Evolutionary conservation across 352 stramenopile species (phyloP), one percentile per base, ranked within the genome.

Genomic region (Phytopythium ostracodes): DNA sequence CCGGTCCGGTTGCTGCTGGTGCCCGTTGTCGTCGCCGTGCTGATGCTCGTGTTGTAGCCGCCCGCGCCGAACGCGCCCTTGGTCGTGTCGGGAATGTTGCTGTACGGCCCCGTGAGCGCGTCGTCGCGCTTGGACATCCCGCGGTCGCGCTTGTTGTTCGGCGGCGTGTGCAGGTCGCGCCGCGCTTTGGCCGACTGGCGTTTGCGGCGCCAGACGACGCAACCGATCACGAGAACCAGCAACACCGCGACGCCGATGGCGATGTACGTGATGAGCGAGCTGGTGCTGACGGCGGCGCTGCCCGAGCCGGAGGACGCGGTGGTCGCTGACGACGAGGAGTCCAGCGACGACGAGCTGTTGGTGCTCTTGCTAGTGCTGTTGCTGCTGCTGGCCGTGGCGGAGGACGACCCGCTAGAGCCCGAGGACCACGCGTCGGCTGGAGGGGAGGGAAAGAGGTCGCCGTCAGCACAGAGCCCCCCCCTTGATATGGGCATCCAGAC

Each of bases 191-290:
- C 35, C 35, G 36, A 29, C 55, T 63, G 56, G 22, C 55, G 60
- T 58, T 84, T 84, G 44, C 77, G 71, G 29, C 76, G 74, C 40
- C 77, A 85, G 20, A 87, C 52, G 56, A 81, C 65, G 35, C 75
- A n/a, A n/a, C 87, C 33, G 31, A 88, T 62, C 31, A 87, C 59
- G 14, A 88, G 22, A 12, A 88, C 64, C 6, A 88, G 49, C n/a
- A 87, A 54, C 18, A 64, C 79, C 29, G 77, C 81, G 20, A 81
- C 70, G 14, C 75, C 77, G 49, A 88, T 88, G 33, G 72, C 77
- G 36, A 64, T 76, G 59, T 83, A 85, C 51, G 76, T 80, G 65
- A 82, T 62, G 36, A 79, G 61, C 17, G 64, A 68, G 60, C 44
- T 79, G 17, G 70, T 57, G 9, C 47, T 63, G 22, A 71, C 56